Evolutionary conservation across 2,329 filamentous ascomycete genomes (phyloP).

Genomic region (Hypoxylon sp.): DNA sequence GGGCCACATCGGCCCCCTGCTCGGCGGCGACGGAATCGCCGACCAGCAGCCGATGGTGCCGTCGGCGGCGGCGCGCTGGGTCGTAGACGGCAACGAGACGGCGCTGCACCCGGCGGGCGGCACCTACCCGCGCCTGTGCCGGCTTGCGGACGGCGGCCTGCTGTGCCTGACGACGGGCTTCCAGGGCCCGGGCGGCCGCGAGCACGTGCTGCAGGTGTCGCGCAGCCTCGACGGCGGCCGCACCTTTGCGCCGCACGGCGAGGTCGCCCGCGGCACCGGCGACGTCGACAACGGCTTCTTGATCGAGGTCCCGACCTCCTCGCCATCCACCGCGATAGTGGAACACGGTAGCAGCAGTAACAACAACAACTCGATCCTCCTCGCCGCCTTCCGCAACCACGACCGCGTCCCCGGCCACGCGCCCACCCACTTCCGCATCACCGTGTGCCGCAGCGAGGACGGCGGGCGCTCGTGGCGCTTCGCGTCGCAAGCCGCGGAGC

Average conservation of each 20-base stretch:
- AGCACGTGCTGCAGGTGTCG: conserved; percentile 52
- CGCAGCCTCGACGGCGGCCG: conserved; percentile 54
- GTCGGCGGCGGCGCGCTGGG: conserved; percentile 13
- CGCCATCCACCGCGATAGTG: neutral
- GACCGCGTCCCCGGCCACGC: conserved; percentile 46
- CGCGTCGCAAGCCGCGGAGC: conserved; percentile 55
- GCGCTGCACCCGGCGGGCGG: conserved; percentile 48
- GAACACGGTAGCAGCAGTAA: conserved; percentile 1
- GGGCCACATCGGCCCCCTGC: conserved; percentile 23
- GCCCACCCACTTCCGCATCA: conserved; percentile 56
- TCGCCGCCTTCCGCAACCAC: conserved; percentile 60
- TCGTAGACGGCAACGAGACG: conserved; percentile 52
- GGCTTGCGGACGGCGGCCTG: conserved; percentile 54
- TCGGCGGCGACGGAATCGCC: conserved; percentile 8
- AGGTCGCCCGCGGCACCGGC: conserved; percentile 52
- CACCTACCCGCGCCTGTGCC: conserved; percentile 57
- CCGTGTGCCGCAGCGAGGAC: conserved; percentile 56
- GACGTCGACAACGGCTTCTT: conserved; percentile 59
- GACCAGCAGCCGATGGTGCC: neutral
- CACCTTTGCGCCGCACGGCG: conserved; percentile 51
- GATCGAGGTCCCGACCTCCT: conserved; percentile 50
- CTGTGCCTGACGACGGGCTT: conserved; percentile 55
- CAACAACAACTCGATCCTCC: conserved; percentile 39
- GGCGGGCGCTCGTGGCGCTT: conserved; percentile 54
- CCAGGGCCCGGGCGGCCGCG: conserved; percentile 39